phyloP scores from a whole-genome alignment of 2,329 filamentous ascomycete genomes.

The Botrytis aclada region DNA sequence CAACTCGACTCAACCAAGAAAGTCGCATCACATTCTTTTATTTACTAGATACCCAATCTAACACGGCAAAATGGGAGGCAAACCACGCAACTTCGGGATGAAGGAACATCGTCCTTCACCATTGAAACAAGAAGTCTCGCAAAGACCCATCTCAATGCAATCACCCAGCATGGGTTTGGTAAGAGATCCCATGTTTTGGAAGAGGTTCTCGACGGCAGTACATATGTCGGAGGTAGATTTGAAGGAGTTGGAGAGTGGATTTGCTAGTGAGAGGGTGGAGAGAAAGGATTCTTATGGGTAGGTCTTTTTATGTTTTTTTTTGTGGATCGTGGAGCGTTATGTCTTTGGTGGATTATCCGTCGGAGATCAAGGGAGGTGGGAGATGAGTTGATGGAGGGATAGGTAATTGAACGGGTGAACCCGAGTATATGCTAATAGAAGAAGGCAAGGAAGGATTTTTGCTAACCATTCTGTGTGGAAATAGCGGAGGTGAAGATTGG shows the following conservation, averaged over 20 bases:
- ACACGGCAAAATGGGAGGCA: constrained; percentile 25
- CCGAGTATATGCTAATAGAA: constrained; percentile 21
- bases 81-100: constrained; percentile 25
- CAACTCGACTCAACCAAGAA: neutral
- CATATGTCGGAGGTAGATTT: constrained; percentile 31
- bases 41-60: neutral
- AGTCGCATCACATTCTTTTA: neutral
- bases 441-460: neutral
- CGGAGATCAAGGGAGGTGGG: too few relatives aligned
- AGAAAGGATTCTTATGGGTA: constrained; percentile 16
- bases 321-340: neutral
- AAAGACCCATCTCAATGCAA: constrained; percentile 17
- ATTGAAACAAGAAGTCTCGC: constrained; percentile 33
- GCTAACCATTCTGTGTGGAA: constrained; percentile 7
- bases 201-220: constrained; percentile 36
- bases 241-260: constrained; percentile 28
- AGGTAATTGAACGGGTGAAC: constrained; percentile 14
- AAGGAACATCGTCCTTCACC: constrained; percentile 34
- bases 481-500: constrained; percentile 35
- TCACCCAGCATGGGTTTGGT: constrained; percentile 30
- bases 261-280: constrained; percentile 13
- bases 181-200: constrained; percentile 38
- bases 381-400: neutral
- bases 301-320: neutral
- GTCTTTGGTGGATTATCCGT: neutral